A percentile compares a stretch with the other conserved stretches of the same genome.
phyloP scores from a whole-genome alignment of 2,329 filamentous ascomycete species.

The Claviceps monticola region DNA sequence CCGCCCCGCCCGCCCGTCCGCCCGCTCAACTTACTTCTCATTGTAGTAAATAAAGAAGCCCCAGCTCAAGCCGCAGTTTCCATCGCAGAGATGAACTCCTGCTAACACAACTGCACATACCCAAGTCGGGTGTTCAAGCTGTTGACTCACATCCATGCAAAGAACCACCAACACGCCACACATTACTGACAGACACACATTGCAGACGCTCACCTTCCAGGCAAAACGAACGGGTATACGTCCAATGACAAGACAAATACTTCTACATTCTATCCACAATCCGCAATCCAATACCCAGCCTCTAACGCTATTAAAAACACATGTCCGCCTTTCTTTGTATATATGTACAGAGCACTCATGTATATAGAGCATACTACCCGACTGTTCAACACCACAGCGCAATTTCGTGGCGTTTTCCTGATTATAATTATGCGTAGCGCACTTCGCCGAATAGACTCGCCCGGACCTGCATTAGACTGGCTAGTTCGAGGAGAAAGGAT shows the following conservation, averaged over 20 bases:
- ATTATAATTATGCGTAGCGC: constrained; percentile 31
- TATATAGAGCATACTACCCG: not conserved
- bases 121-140: too few relatives aligned
- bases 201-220: too few relatives aligned
- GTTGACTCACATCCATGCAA: too few relatives aligned
- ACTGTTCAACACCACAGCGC: not conserved
- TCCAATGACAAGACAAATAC: not conserved
- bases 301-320: not conserved
- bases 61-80: too few relatives aligned
- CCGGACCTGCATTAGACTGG: constrained; percentile 60
- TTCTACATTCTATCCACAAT: not conserved
- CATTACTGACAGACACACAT: too few relatives aligned
- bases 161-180: too few relatives aligned
- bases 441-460: constrained; percentile 67
- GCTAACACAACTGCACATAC: too few relatives aligned
- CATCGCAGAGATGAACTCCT: too few relatives aligned
- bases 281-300: too few relatives aligned
- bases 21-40: too few relatives aligned
- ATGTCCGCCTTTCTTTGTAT: not conserved
- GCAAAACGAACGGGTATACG: not conserved
- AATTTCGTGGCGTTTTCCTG: not conserved
- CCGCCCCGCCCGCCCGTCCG: too few relatives aligned
- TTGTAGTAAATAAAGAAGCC: too few relatives aligned
- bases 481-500: constrained; percentile 65
- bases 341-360: not conserved